These are phyloP conservation scores for Lachancea quebecensis DNA, from an alignment of 805 yeast species.

Conservation along the genomic window DNA sequence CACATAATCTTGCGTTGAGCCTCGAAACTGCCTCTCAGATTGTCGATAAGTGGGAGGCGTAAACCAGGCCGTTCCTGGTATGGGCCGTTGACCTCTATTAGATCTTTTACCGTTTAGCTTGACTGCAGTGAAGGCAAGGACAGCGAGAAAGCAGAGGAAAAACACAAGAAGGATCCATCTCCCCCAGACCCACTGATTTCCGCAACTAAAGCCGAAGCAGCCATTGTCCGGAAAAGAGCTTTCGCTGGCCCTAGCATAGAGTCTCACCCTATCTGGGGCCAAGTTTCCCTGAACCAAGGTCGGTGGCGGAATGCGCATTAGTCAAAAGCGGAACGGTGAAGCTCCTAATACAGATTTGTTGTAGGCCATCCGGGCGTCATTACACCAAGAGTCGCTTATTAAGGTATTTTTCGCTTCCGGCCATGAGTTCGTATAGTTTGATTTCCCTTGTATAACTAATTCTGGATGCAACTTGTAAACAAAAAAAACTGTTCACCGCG, in stretches of 20 bases:
- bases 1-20: slow-evolving; percentile 36
- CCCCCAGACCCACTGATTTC: slow-evolving; percentile 34
- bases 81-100: slow-evolving; percentile 43
- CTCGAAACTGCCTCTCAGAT: slow-evolving; percentile 48
- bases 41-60: slow-evolving; percentile 76
- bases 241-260: background rate
- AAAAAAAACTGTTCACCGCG: too few relatives aligned
- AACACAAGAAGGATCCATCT: slow-evolving; percentile 46
- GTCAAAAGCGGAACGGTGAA: too few relatives aligned
- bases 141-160: slow-evolving; percentile 50
- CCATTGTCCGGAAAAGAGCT: slow-evolving; percentile 1
- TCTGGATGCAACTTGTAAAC: background rate
- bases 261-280: background rate
- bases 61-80: slow-evolving; percentile 77
- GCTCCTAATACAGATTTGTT: too few relatives aligned
- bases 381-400: too few relatives aligned
- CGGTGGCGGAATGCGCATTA: background rate
- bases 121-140: slow-evolving; percentile 45
- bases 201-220: slow-evolving; percentile 18
- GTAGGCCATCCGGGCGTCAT: too few relatives aligned
- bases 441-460: background rate
- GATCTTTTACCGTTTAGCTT: slow-evolving; percentile 48
- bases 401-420: background rate
- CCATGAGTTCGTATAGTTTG: background rate
- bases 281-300: background rate